Evolutionary conservation across 257 asterid species (phyloP), one percentile per base, ranked within the genome.

Genomic region (Catharanthus roseus): DNA sequence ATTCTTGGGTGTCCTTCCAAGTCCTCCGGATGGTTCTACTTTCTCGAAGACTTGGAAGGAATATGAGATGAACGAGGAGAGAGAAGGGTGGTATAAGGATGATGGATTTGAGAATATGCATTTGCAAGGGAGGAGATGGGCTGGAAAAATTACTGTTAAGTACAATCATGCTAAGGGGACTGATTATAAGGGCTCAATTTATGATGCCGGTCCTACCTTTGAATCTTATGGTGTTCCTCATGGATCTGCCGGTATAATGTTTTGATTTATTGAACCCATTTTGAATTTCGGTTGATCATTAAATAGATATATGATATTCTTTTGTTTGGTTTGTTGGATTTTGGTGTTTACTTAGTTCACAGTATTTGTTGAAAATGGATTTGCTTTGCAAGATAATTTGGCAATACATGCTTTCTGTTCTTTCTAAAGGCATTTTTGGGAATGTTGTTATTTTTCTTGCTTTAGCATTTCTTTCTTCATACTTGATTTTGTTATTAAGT

Each of bases 121-220:
- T 70, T 56, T 89, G 79, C 99, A 93, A 39, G 97, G 95, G 73
- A 84, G 99, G 86, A 85, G 96, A 19, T 93, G 97, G 99, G 95
- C 96, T 65, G 99, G 99, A 49, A 84, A 80, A 63, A 86, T 86
- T 84, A 67, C 73, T 33, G 97, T 54, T 39, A 74, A 87, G 23
- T 82, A 83, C 67, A 85, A 93, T 82, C 81, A 75, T 51, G 82
- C 77, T 39, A 89, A 93, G 85, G 83, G 83, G 5, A 88, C 83
- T 11, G 92, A 85, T 12, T 93, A 88, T 67, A 63, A 84, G 79
- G 99, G 99, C 57, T 93, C 97, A 10, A 89, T 91, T 75, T 91
- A 93, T 62, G 96, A 93, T 73, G 96, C 95, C 0, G 86, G 77
- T 1, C 96, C 99, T 49, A 93, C 99, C 16, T 93, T 93, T 67